These are phyloP conservation scores for Moringa oleifera DNA, from an alignment of 345 rosid species.

Conservation along the genomic window DNA sequence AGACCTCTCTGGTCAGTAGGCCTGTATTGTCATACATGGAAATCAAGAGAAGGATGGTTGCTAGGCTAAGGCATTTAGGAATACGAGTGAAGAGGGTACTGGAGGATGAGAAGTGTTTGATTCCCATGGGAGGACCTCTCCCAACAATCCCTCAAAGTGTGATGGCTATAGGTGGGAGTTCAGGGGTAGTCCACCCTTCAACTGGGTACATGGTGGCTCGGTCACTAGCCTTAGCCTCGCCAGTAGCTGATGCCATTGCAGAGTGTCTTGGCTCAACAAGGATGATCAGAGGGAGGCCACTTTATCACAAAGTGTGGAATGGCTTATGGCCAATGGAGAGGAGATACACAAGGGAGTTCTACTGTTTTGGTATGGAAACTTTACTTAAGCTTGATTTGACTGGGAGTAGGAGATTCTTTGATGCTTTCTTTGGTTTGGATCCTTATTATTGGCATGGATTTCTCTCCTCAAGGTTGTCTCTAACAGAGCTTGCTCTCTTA, in stretches of 20 bases:
- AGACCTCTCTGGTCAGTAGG: constrained; percentile 57
- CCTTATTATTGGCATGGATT: constrained; percentile 66
- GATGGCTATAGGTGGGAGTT: constrained; percentile 59
- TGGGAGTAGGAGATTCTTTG: constrained; percentile 49
- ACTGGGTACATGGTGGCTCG: constrained; percentile 64
- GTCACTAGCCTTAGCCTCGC: constrained; percentile 44
- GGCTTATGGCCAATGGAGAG: constrained; percentile 54
- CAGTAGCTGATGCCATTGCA: constrained; percentile 40
- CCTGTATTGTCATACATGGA: constrained; percentile 50
- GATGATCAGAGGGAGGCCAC: constrained; percentile 58
- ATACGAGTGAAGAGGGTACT: constrained; percentile 45
- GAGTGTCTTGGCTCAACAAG: constrained; percentile 65
- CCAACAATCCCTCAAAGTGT: constrained; percentile 54
- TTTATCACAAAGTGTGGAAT: constrained; percentile 49
- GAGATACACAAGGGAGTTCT: constrained; percentile 37
- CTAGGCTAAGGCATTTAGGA: constrained; percentile 60
- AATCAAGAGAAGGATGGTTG: constrained; percentile 58
- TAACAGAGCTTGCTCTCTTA: constrained; percentile 33
- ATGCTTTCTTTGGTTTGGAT: constrained; percentile 56
- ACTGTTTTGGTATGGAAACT: constrained; percentile 65
- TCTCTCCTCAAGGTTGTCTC: constrained; percentile 51
- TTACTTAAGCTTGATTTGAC: constrained; percentile 50
- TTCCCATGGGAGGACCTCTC: constrained; percentile 78
- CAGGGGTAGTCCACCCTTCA: constrained; percentile 73
- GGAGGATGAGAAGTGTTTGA: constrained; percentile 66